Evolutionary conservation across 306 rosid species (phyloP).

Genomic region (Dalbergia oliveri): DNA sequence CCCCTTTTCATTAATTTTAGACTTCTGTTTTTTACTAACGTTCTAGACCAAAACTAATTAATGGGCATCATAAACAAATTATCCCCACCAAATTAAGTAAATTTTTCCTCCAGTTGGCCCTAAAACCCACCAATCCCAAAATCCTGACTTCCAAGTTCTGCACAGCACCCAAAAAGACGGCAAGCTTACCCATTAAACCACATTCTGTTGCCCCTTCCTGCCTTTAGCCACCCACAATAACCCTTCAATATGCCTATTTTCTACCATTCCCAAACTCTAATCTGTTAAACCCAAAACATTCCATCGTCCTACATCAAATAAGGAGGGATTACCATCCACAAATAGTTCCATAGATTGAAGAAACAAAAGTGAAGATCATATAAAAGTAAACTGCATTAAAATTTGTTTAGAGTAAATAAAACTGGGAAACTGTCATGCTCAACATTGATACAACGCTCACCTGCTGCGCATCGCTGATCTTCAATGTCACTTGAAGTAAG

Average conservation of each 20-base stretch:
- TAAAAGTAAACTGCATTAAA: background rate
- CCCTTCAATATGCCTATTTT: conserved; percentile 29
- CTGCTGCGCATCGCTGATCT: conserved; percentile 71
- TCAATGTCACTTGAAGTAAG: conserved; percentile 65
- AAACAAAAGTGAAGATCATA: conserved; percentile 20
- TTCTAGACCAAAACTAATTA: conserved; percentile 5
- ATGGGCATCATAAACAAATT: background rate
- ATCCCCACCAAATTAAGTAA: background rate
- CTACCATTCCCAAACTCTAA: background rate
- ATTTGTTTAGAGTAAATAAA: background rate
- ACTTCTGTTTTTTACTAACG: background rate
- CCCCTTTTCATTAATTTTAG: background rate
- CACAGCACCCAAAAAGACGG: conserved; percentile 7
- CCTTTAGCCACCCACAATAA: conserved; percentile 12
- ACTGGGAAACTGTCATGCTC: conserved; percentile 14
- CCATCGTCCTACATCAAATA: background rate
- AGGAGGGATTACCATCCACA: background rate
- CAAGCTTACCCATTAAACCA: conserved; percentile 24
- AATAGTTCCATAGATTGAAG: background rate
- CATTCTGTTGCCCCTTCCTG: conserved; percentile 8
- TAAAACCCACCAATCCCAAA: conserved; percentile 1
- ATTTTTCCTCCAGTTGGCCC: background rate
- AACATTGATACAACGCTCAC: conserved; percentile 54
- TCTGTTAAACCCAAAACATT: conserved; percentile 25
- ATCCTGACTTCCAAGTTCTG: conserved; percentile 20